A percentile compares a stretch with the other conserved stretches of the same genome.
Conservation (phyloP, 768 basidiomycete genomes). For the Boletus rubroflammeus region DNA sequence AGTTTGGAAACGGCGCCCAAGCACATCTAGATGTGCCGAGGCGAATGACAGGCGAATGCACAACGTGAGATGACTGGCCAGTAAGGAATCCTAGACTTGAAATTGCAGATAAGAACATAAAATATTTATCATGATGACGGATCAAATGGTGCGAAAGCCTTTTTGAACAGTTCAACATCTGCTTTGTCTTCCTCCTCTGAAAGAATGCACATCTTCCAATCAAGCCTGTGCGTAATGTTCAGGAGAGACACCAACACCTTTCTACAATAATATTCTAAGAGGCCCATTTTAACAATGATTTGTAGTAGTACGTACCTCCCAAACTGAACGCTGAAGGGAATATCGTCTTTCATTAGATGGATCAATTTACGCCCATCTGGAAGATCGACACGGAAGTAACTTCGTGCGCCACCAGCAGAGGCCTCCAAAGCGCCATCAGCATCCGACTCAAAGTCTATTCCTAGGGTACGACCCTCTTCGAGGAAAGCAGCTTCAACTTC, state of each 20-base stretch:
- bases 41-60: too few relatives aligned
- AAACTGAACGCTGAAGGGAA: slow-evolving; percentile 88
- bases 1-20: slow-evolving; percentile 40
- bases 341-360: slow-evolving; percentile 74
- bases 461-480: slow-evolving; percentile 59
- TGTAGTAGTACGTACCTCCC: slow-evolving; percentile 58
- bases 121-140: slow-evolving; percentile 36
- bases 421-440: slow-evolving; percentile 57
- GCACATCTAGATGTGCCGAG: slow-evolving; percentile 19
- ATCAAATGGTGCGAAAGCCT: slow-evolving; percentile 74
- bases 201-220: slow-evolving; percentile 89
- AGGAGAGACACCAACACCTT: slow-evolving; percentile 79
- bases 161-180: slow-evolving; percentile 82
- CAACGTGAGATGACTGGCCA: background rate
- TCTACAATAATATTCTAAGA: slow-evolving; percentile 40
- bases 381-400: slow-evolving; percentile 90
- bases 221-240: slow-evolving; percentile 70
- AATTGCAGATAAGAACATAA: background rate
- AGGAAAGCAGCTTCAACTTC: slow-evolving; percentile 70
- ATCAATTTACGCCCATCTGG: slow-evolving; percentile 84
- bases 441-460: slow-evolving; percentile 74
- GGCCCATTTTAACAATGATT: background rate
- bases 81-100: background rate
- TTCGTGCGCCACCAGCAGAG: slow-evolving; percentile 47
- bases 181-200: slow-evolving; percentile 81